Evolutionary conservation across 441 rosid genomes (phyloP).

Genomic region (Geranium incanum): DNA sequence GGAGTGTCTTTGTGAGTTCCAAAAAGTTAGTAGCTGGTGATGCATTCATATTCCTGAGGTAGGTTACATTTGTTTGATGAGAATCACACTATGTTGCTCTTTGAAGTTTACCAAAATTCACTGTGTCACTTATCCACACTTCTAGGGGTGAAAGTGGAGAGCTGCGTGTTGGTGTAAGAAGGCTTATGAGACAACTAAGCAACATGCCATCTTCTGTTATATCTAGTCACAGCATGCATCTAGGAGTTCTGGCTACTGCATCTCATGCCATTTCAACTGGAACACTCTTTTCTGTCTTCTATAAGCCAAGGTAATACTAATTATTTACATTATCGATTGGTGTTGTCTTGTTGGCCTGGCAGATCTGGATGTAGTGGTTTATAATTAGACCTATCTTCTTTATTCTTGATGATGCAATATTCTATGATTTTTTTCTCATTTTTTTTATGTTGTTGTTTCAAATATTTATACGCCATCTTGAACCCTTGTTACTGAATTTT

Average conservation of each 20-base stretch:
- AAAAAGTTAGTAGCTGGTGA: slow-evolving; percentile 97
- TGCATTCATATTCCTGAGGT: slow-evolving; percentile 97
- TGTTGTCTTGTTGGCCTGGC: background rate
- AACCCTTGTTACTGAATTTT: background rate
- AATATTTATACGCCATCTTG: background rate
- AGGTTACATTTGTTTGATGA: slow-evolving; percentile 10
- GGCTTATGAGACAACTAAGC: slow-evolving; percentile 91
- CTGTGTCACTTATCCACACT: background rate
- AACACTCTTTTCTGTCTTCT: slow-evolving; percentile 92
- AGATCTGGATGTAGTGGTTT: slow-evolving; percentile 5
- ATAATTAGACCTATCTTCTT: background rate
- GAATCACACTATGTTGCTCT: background rate
- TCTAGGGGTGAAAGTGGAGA: slow-evolving; percentile 89
- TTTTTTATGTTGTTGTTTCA: background rate
- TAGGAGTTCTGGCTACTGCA: slow-evolving; percentile 96
- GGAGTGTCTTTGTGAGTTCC: slow-evolving; percentile 97
- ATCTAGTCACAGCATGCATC: slow-evolving; percentile 99
- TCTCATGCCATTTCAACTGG: slow-evolving; percentile 81
- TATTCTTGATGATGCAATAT: background rate
- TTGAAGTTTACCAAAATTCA: background rate
- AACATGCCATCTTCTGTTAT: slow-evolving; percentile 79
- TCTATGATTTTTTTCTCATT: background rate
- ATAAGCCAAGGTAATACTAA: slow-evolving; percentile 72
- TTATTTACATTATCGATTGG: background rate
- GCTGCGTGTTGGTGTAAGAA: slow-evolving; percentile 93